Conservation (phyloP, 139 green algal species). For the Picochlorum sp. region DNA sequence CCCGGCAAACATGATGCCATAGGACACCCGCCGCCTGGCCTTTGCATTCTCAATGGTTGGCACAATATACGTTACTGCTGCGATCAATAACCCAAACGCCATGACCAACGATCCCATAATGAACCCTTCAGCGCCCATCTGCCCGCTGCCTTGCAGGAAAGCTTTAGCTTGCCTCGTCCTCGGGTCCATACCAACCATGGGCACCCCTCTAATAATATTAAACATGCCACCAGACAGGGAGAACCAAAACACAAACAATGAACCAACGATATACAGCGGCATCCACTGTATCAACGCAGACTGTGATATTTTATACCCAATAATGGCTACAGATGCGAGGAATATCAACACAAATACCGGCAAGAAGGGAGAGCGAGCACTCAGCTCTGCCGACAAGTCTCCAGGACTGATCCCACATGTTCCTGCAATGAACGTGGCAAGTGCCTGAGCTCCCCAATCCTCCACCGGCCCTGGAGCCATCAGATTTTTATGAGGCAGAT, state of each 20-base stretch:
- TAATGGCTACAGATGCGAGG: constrained; percentile 8
- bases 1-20: neutral
- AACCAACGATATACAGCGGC: constrained; percentile 34
- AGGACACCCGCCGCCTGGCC: neutral
- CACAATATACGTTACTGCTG: constrained; percentile 31
- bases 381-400: constrained; percentile 21
- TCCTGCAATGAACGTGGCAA: constrained; percentile 34
- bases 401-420: constrained; percentile 26
- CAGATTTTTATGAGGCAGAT: constrained; percentile 26
- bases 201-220: constrained; percentile 86
- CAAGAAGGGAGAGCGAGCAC: constrained; percentile 3
- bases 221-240: constrained; percentile 66
- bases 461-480: constrained; percentile 15
- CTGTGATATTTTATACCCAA: constrained; percentile 47
- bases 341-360: constrained; percentile 25
- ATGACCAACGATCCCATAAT: constrained; percentile 65
- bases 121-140: constrained; percentile 74
- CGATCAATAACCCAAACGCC: constrained; percentile 42
- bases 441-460: constrained; percentile 28
- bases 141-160: constrained; percentile 26
- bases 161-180: constrained; percentile 16
- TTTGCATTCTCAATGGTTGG: constrained; percentile 15
- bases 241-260: constrained; percentile 58
- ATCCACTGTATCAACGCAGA: constrained; percentile 32
- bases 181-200: constrained; percentile 37